A percentile compares a stretch with the other conserved stretches of the same genome.
Evolutionary conservation across 2,329 filamentous ascomycete genomes (phyloP).

Genomic region (Clonostachys byssicola): DNA sequence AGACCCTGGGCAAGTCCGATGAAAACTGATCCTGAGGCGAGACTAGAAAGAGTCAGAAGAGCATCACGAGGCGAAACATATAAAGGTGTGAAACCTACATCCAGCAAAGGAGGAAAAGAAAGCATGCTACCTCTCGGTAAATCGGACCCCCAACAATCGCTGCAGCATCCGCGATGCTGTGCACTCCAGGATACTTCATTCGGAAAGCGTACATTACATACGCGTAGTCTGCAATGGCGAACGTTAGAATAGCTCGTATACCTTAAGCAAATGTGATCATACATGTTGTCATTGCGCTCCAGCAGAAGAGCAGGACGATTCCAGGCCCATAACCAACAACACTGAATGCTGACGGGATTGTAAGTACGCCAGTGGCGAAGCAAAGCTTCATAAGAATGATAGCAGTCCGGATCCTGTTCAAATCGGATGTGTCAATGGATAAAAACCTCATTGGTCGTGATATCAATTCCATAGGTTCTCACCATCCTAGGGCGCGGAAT

Average conservation of each 20-base stretch:
- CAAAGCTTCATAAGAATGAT: slow-evolving; percentile 15
- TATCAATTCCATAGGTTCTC: background rate
- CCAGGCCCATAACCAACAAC: slow-evolving; percentile 14
- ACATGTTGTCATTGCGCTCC: slow-evolving; percentile 14
- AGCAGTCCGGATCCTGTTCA: slow-evolving; percentile 9
- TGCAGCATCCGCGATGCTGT: slow-evolving; percentile 17
- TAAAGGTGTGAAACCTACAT: slow-evolving; percentile 4
- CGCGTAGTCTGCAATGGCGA: slow-evolving; percentile 11
- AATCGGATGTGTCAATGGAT: background rate
- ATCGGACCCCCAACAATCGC: slow-evolving; percentile 12
- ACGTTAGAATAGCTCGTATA: background rate
- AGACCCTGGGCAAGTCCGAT: slow-evolving; percentile 13
- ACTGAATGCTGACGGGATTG: slow-evolving; percentile 14
- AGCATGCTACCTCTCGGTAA: slow-evolving; percentile 11
- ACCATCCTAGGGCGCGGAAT: slow-evolving; percentile 14
- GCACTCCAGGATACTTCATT: slow-evolving; percentile 13
- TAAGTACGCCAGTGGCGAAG: slow-evolving; percentile 17
- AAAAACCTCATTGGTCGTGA: no score
- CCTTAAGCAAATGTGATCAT: background rate
- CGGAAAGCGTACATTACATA: slow-evolving; percentile 16
- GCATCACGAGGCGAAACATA: background rate
- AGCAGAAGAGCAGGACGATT: slow-evolving; percentile 8
- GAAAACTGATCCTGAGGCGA: slow-evolving; percentile 13
- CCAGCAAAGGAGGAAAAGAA: slow-evolving; percentile 14
- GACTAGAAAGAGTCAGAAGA: slow-evolving; percentile 2